These are phyloP conservation scores for Neurospora sp. DNA, from an alignment of 495 filamentous ascomycete species.

Conservation along the genomic window DNA sequence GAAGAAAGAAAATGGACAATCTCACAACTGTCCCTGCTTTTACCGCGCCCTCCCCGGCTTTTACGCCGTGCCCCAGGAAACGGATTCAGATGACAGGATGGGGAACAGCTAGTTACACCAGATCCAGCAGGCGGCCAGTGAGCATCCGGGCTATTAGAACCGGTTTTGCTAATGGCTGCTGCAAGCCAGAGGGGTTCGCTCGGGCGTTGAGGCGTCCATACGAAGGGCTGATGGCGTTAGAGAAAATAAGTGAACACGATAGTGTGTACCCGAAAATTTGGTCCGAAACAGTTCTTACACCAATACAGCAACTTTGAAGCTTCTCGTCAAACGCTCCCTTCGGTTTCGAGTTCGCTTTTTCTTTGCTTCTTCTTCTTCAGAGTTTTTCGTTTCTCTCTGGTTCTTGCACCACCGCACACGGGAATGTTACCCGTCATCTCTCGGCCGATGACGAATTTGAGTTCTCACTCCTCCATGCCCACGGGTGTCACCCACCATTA, in stretches of 20 bases:
- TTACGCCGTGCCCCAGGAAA: neutral
- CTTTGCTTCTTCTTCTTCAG: neutral
- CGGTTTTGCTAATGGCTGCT: neutral
- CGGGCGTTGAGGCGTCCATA: neutral
- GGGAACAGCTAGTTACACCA: constrained; percentile 9
- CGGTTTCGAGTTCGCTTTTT: neutral
- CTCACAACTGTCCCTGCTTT: neutral
- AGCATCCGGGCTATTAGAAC: neutral
- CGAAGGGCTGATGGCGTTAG: neutral
- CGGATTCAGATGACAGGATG: neutral
- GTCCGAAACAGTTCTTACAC: neutral
- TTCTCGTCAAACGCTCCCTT: neutral
- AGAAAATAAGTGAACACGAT: neutral
- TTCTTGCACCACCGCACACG: neutral
- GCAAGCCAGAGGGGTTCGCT: neutral
- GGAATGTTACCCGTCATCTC: neutral
- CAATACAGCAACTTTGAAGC: neutral
- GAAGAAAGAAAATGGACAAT: neutral
- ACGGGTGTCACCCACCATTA: neutral
- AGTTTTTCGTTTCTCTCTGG: neutral
- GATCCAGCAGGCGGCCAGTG: constrained; percentile 3
- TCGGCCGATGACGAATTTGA: neutral
- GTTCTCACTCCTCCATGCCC: neutral
- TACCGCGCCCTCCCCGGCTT: neutral
- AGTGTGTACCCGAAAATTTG: neutral